Percentiles rank a stretch among this genome's conserved stretches.
Conservation (phyloP, 2,329 filamentous ascomycete species). For the Aspergillus pseudoterreus region DNA sequence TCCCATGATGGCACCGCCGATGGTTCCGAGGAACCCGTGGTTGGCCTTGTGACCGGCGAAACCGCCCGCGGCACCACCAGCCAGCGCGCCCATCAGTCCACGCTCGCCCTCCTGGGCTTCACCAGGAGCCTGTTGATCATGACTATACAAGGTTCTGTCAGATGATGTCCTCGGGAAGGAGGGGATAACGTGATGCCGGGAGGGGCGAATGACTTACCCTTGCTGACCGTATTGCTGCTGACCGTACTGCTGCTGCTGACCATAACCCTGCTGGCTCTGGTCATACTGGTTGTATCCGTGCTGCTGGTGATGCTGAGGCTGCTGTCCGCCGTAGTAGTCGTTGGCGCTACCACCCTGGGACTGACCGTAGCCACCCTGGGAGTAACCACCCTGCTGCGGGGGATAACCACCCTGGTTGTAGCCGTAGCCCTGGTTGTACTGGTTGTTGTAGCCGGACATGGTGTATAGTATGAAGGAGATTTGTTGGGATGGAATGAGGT, state of each 20-base stretch:
- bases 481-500: slow-evolving; percentile 2
- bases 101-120: slow-evolving; percentile 43
- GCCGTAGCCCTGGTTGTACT: slow-evolving; percentile 25
- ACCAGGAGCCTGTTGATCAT: slow-evolving; percentile 31
- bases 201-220: slow-evolving; percentile 16
- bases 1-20: slow-evolving; percentile 47
- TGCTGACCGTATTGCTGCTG: slow-evolving; percentile 17
- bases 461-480: slow-evolving; percentile 6
- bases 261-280: slow-evolving; percentile 14
- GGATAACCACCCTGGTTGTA: slow-evolving; percentile 24
- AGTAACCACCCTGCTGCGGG: slow-evolving; percentile 18
- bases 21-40: slow-evolving; percentile 46
- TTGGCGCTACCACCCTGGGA: slow-evolving; percentile 17
- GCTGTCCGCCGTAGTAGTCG: slow-evolving; percentile 19
- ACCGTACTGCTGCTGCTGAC: slow-evolving; percentile 17
- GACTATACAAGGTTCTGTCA: slow-evolving; percentile 15
- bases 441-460: slow-evolving; percentile 28
- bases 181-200: neutral
- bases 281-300: slow-evolving; percentile 16
- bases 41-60: slow-evolving; percentile 46
- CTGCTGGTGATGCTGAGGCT: slow-evolving; percentile 15
- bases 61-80: slow-evolving; percentile 45
- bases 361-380: slow-evolving; percentile 18
- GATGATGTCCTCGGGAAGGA: neutral
- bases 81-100: slow-evolving; percentile 45